Base-by-base conservation (phyloP, 2,329 filamentous ascomycete genomes). In the Dactylellina haptotyla region DNA sequence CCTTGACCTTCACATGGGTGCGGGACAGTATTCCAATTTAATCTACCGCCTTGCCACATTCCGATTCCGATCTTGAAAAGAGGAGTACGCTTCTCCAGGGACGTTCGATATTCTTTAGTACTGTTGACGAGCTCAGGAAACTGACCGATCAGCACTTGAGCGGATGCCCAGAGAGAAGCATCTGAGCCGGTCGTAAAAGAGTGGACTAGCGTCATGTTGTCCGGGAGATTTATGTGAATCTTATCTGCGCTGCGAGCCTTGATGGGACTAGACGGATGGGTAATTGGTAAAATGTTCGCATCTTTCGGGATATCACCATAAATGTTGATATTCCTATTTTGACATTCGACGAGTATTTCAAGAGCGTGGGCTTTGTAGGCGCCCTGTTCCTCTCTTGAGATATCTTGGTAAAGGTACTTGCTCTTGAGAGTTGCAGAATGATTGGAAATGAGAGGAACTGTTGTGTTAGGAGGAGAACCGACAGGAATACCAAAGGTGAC, bases 81-180 rank as follows among this genome's bases (percentile, higher is more conserved):
- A 4, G 1, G 14, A 16, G 14, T 12, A 3, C 63, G 43, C 26
- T 58, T 59, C 43, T 59, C 14, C 4, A 58, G 34, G 8, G 30
- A 37, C 25, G 41, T 53, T n/a, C 45, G 28, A 45, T 58, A 59
- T 12, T 37, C 43, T 25, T 67, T n/a, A 0, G 63, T 67, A 14
- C 34, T 6, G 53, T 67, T 67, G n/a, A 67, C 51, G 10, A 67
- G 63, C 23, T 67, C 63, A 1, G 63, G 63, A 34, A 53, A 59
- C 30, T 67, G 63, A 14, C 53, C 26, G 14, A 43, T 39, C 3
- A 67, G 32, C 1, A 67, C 63, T 12, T 67, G 63, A 16, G 63
- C 63, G 10, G 51, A 28, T 20, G 63, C 63, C 63, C 63, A 67
- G 14, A 67, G 43, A 12, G 63, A 67, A 2, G 63, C 63, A 37